Conservation (phyloP, 2,329 filamentous ascomycete genomes). For the Beauveria bassiana region DNA sequence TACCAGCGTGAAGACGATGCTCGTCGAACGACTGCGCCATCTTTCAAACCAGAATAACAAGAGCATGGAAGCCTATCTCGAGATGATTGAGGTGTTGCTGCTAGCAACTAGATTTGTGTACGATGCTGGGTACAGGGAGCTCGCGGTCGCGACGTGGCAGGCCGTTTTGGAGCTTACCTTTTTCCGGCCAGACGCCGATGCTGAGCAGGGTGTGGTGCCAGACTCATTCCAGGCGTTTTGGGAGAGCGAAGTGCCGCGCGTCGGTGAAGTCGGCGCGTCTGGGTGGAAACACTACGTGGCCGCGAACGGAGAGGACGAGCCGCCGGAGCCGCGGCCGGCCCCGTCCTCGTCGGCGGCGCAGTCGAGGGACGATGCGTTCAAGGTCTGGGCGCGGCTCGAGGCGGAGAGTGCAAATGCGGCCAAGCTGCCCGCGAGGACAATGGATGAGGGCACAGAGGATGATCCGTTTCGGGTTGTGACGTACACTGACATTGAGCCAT, state of each 20-base stretch:
- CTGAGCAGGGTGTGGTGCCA: conserved; percentile 19
- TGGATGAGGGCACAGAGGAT: conserved; percentile 67
- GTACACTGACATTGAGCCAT: conserved; percentile 63
- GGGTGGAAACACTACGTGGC: conserved; percentile 59
- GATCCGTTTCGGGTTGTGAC: conserved; percentile 80
- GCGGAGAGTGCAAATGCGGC: conserved; percentile 37
- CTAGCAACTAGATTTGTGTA: conserved; percentile 66
- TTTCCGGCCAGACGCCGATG: conserved; percentile 39
- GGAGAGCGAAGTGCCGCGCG: conserved; percentile 73
- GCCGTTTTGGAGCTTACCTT: conserved; percentile 66
- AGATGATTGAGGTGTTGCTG: conserved; percentile 61
- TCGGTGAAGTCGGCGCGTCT: conserved; percentile 64
- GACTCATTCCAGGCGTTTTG: conserved; percentile 65
- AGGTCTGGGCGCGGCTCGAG: conserved; percentile 49
- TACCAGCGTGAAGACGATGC: conserved; percentile 54
- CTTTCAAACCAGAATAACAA: conserved; percentile 8
- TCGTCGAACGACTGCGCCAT: conserved; percentile 41
- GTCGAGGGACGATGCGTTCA: conserved; percentile 37
- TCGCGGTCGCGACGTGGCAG: conserved; percentile 77
- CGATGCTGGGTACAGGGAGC: conserved; percentile 71
- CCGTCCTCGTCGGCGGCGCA: background rate
- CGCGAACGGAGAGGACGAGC: conserved; percentile 28
- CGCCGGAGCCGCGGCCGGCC: conserved; percentile 28
- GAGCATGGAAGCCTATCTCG: conserved; percentile 13
- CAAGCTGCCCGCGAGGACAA: conserved; percentile 59